Conservation (phyloP, 2,329 filamentous ascomycete species). For the Sphaerulina populicola region DNA sequence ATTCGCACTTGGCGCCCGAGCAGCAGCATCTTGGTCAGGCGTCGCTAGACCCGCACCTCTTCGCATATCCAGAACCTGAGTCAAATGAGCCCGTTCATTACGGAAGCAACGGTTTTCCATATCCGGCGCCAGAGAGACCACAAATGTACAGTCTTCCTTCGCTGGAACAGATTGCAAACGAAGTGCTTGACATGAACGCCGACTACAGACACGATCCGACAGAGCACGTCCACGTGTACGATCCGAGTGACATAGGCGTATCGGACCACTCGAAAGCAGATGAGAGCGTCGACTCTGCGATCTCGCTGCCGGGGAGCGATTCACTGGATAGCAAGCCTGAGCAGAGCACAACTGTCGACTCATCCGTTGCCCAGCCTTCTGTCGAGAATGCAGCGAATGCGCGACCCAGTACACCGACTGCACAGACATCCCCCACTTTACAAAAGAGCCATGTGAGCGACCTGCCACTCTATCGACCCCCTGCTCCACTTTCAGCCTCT, state of each 20-base stretch:
- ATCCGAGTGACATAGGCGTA: conserved; percentile 15
- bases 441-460: conserved; percentile 13
- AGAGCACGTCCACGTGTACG: conserved; percentile 17
- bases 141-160: conserved; percentile 26
- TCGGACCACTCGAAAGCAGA: conserved; percentile 19
- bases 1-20: conserved; percentile 7
- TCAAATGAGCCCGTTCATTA: conserved; percentile 5
- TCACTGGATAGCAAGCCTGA: conserved; percentile 11
- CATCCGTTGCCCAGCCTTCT: conserved; percentile 4
- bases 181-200: conserved; percentile 32
- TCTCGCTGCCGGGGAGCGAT: conserved; percentile 25
- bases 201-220: conserved; percentile 18
- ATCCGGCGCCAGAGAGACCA: conserved; percentile 19
- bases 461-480: conserved; percentile 28
- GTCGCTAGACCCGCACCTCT: conserved; percentile 20
- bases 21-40: conserved; percentile 12
- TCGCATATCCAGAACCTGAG: conserved; percentile 12
- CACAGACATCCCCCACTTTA: conserved; percentile 8
- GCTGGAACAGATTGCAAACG: conserved; percentile 32
- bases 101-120: conserved; percentile 19
- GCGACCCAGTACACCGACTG: not conserved
- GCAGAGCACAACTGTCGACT: not conserved
- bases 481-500: conserved; percentile 25
- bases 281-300: conserved; percentile 28
- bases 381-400: conserved; percentile 4